A percentile compares a stretch with the other conserved stretches of the same genome.
Conservation (phyloP, 1,284 basidiomycete species). For the Paramarasmius palmivorus region DNA sequence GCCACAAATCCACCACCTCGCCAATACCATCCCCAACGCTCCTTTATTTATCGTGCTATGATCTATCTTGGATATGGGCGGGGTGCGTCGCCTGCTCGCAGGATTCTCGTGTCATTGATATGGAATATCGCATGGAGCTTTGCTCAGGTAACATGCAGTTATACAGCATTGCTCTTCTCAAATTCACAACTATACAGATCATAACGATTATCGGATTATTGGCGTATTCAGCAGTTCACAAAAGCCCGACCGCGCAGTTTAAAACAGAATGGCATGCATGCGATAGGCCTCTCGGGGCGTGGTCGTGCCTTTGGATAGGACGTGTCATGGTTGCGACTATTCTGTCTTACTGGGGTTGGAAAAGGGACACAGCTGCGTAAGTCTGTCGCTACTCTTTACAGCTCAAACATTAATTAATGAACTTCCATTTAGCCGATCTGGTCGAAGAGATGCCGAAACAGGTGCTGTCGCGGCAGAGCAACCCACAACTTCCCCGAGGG, state of each 20-base stretch:
- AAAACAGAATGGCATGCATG: constrained; percentile 68
- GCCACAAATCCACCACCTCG: constrained; percentile 6
- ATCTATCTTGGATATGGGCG: constrained; percentile 60
- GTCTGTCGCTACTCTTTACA: constrained; percentile 17
- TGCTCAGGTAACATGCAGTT: constrained; percentile 49
- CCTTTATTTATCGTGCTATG: constrained; percentile 33
- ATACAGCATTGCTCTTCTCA: background rate
- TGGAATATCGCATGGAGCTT: constrained; percentile 56
- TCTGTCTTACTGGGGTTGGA: constrained; percentile 63
- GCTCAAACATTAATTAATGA: background rate
- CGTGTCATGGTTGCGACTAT: constrained; percentile 52
- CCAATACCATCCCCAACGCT: constrained; percentile 21
- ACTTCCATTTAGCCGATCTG: no score
- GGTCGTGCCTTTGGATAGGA: constrained; percentile 70
- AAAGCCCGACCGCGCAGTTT: constrained; percentile 46
- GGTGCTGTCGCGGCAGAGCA: background rate
- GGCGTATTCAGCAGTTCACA: constrained; percentile 45
- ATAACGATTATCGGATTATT: constrained; percentile 56
- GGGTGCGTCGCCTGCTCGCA: constrained; percentile 53
- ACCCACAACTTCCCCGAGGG: background rate
- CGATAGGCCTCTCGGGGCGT: constrained; percentile 64
- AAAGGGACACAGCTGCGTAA: constrained; percentile 46
- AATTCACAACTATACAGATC: constrained; percentile 37
- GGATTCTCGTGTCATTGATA: constrained; percentile 56
- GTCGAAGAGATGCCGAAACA: constrained; percentile 10